Base-by-base conservation (phyloP, 2,329 filamentous ascomycete genomes). In the Colletotrichum nymphaeae region DNA sequence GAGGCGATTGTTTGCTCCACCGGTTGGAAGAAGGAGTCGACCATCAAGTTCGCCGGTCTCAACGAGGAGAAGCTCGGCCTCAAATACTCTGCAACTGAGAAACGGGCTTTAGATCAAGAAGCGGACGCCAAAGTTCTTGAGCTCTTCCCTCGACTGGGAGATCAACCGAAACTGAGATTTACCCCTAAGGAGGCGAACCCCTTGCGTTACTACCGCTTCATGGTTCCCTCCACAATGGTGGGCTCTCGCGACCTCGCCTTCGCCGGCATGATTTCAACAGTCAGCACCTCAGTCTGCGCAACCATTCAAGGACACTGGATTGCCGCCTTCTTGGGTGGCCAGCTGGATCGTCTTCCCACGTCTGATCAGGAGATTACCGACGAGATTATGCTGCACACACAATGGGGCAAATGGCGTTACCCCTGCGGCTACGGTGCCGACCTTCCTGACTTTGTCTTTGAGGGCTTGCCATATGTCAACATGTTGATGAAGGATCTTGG, bases 381-480 rank as follows among this genome's bases (percentile, higher is more conserved):
- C 42, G 42, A 49, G 42, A 49, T 49, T 8, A 84, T 88, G 59
- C 80, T 90, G 52, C 85, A 89, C 68, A 86, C 85, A 0, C 86
- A 89, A 72, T 92, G 88, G 76, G 88, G 87, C 3, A 85, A 83
- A 52, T 86, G 86, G 81, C 83, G 89, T n/a, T 88, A 88, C 74
- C 85, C 86, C 0, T 83, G 80, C 63, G 89, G 89, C 0, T 88
- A 88, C 72, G 89, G 89, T 1, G 35, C 35, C 1, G 80, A 80
- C 58, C 81, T 85, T 62, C 87, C 87, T 0, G 90, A 92, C 77
- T 87, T 91, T 63, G 89, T 89, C 3, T 92, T 91, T 72, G 90
- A 92, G 79, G 85, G 84, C 0, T 73, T 93, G 42, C 90, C 90
- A 3, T 93, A 91, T 78, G 74, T 78, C 7, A 78, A 82, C 24